Evolutionary conservation across 345 rosid genomes (phyloP).

Genomic region (Eutrema yunnanense): DNA sequence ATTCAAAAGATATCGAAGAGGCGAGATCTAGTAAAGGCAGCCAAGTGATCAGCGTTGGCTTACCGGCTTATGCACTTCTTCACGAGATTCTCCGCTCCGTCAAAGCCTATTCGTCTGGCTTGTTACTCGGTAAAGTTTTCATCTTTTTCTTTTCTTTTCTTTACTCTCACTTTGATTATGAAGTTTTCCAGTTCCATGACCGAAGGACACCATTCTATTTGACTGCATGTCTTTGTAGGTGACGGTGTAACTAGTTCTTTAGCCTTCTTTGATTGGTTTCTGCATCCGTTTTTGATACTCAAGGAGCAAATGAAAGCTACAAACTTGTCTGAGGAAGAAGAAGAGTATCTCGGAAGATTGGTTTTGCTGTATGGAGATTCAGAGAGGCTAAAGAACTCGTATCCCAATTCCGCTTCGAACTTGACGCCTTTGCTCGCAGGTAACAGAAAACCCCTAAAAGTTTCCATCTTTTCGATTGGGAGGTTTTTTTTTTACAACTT

Average conservation of each 20-base stretch:
- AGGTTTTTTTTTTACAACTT: neutral
- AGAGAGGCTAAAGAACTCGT: conserved; percentile 45
- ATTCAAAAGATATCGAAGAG: conserved; percentile 68
- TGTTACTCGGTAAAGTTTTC: conserved; percentile 55
- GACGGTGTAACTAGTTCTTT: conserved; percentile 28
- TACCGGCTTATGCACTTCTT: conserved; percentile 78
- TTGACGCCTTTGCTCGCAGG: conserved; percentile 95
- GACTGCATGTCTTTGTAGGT: conserved; percentile 33
- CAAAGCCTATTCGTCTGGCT: conserved; percentile 53
- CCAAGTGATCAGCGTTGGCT: conserved; percentile 67
- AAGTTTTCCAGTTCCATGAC: neutral
- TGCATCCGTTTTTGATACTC: conserved; percentile 72
- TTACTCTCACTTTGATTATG: neutral
- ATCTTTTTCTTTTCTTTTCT: neutral
- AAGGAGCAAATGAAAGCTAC: conserved; percentile 89
- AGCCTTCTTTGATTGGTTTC: conserved; percentile 78
- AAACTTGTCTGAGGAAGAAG: conserved; percentile 67
- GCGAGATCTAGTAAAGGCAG: conserved; percentile 56
- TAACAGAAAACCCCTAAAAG: conserved; percentile 13
- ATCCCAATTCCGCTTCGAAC: conserved; percentile 45
- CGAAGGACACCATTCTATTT: neutral
- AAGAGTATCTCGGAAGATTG: conserved; percentile 69
- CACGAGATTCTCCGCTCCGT: conserved; percentile 54
- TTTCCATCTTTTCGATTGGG: neutral
- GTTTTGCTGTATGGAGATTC: conserved; percentile 64